These are phyloP conservation scores for Pythium apleroticum DNA, from an alignment of 352 stramenopile species.

Conservation along the genomic window DNA sequence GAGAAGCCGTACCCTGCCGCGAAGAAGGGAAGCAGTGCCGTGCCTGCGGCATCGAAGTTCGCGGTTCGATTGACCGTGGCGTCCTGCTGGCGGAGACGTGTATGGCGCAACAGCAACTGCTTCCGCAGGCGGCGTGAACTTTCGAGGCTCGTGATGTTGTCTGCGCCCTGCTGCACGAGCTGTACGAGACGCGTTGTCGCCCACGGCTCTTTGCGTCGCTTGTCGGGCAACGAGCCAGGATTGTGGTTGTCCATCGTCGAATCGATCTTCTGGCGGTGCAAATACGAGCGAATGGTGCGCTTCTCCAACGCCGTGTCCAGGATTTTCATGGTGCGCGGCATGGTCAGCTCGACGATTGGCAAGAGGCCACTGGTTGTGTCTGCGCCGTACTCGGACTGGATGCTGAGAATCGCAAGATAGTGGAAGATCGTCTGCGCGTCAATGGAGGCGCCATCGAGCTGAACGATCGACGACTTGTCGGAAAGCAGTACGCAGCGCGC, in stretches of 20 bases:
- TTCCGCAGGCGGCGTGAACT: constrained; percentile 44
- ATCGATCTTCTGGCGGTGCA: constrained; percentile 35
- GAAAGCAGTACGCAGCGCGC: constrained; percentile 58
- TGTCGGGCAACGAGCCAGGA: not conserved
- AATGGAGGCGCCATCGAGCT: constrained; percentile 58
- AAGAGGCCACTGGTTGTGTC: constrained; percentile 45
- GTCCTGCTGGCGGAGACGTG: constrained; percentile 43
- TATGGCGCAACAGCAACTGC: constrained; percentile 37
- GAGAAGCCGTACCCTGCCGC: constrained; percentile 61
- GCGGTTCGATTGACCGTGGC: constrained; percentile 25
- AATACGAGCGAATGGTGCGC: constrained; percentile 36
- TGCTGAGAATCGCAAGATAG: constrained; percentile 61
- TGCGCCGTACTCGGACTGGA: constrained; percentile 51
- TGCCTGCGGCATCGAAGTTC: constrained; percentile 43
- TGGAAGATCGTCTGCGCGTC: constrained; percentile 67
- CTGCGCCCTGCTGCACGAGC: constrained; percentile 21
- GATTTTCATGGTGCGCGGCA: constrained; percentile 66
- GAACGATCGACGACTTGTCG: constrained; percentile 52
- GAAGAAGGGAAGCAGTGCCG: constrained; percentile 58
- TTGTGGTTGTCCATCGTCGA: not conserved
- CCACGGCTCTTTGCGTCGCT: not conserved
- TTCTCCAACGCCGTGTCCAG: constrained; percentile 65
- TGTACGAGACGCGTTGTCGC: constrained; percentile 5
- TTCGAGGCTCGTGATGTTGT: constrained; percentile 37
- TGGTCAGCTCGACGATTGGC: constrained; percentile 64